Base-by-base conservation (phyloP, 2,329 filamentous ascomycete species). In the Cordyceps fumosorosea region DNA sequence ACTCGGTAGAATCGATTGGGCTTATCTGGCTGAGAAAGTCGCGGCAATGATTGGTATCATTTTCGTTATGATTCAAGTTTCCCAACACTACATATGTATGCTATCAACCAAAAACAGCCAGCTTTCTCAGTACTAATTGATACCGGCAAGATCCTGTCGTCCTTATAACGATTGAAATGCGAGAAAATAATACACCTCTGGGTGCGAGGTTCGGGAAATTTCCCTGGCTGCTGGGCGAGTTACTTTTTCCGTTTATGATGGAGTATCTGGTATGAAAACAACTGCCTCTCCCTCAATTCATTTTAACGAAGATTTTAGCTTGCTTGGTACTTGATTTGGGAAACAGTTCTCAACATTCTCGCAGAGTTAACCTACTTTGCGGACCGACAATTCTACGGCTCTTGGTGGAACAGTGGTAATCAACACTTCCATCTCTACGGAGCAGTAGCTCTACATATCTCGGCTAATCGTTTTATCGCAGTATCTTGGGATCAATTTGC, bases 251-350 rank as follows among this genome's bases (percentile, higher is more conserved):
- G 0, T 87, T 93, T 65, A 84, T 93, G 75, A 85, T 91, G 74
- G 89, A 93, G 71, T 91, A 91, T 65, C 74, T 93, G 58, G 77
- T 80, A 66, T 65, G 73, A 11, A 64, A 26, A 26, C 20, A 4
- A 37, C 1, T 18, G 26, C 20, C 16, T 26, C 5, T 20, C 44
- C 40, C 12, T 45, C 34, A 8, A 57, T 48, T 40, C 14, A 22
- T 22, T 32, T 29, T 29, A 2, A 51, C 34, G n/a, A 24, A 26
- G 18, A 7, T 5, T 10, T 37, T 56, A 79, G 75, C 81, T 91
- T 62, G 81, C 85, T 0, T 93, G 89, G 87, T 93, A 92, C 71
- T 81, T 93, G 32, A 92, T 93, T 66, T 93, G 90, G 90, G 86
- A 89, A 72, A 85, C 84, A 3, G 83, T 88, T 42, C 78, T 92